Percentiles rank a stretch among this genome's conserved stretches.
Evolutionary conservation across 345 rosid species (phyloP).

Genomic region (Citrus reticulata): DNA sequence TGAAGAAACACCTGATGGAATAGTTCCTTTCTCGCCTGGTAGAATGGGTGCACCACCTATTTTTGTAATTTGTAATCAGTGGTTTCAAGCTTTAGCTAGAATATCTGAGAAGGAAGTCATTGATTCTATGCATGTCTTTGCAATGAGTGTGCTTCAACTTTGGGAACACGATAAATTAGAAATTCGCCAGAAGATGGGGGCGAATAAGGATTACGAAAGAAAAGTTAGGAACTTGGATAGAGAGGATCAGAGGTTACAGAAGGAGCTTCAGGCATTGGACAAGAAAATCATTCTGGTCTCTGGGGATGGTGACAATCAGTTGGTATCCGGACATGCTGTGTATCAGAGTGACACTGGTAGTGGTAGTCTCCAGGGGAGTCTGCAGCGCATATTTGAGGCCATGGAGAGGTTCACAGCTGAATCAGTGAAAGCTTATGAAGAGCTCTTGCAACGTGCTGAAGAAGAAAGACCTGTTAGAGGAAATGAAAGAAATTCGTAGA

Average conservation of each 20-base stretch:
- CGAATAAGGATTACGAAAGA: constrained; percentile 61
- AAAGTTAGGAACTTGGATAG: constrained; percentile 58
- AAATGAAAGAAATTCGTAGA: constrained; percentile 38
- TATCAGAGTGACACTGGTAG: constrained; percentile 74
- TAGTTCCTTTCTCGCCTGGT: constrained; percentile 89
- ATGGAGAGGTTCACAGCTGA: constrained; percentile 80
- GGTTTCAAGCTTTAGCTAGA: constrained; percentile 79
- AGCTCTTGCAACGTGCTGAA: constrained; percentile 66
- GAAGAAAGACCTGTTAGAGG: constrained; percentile 54
- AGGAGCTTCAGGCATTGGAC: constrained; percentile 83
- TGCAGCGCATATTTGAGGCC: constrained; percentile 74
- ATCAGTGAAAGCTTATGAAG: constrained; percentile 68
- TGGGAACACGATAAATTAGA: constrained; percentile 78
- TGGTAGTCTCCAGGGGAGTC: constrained; percentile 61
- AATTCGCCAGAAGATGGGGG: constrained; percentile 45
- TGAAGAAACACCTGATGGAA: constrained; percentile 84
- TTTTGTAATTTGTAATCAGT: constrained; percentile 92
- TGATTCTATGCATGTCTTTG: constrained; percentile 64
- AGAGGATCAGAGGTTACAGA: constrained; percentile 84
- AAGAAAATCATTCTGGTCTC: constrained; percentile 61
- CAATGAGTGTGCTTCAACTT: constrained; percentile 57
- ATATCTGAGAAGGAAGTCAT: constrained; percentile 89
- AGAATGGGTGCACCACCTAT: constrained; percentile 90
- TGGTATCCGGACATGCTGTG: constrained; percentile 43
- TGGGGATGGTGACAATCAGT: constrained; percentile 32